These are phyloP conservation scores for Babesia ovata DNA, from an alignment of 169 alveolate species.

Conservation along the genomic window DNA sequence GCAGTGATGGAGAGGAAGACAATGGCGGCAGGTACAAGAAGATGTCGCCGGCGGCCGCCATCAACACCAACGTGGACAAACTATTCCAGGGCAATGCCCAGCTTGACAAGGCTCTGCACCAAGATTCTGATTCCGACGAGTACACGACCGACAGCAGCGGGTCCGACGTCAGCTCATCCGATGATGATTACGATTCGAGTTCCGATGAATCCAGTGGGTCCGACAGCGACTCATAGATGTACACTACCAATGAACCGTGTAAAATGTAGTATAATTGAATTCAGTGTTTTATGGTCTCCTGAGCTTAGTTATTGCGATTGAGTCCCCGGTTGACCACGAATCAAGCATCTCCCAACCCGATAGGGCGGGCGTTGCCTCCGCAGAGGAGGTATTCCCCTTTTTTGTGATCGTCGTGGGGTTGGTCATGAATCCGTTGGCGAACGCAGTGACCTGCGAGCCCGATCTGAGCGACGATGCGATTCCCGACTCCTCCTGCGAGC, in stretches of 20 bases:
- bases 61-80: slow-evolving; percentile 9
- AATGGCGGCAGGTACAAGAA: neutral
- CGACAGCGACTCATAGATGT: neutral
- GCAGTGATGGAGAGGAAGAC: neutral
- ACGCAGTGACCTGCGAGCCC: slow-evolving; percentile 9
- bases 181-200: neutral
- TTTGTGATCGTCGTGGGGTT: neutral
- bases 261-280: neutral
- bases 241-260: neutral
- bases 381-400: neutral
- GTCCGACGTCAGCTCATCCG: neutral
- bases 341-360: slow-evolving; percentile 30
- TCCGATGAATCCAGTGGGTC: slow-evolving; percentile 15
- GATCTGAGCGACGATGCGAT: slow-evolving; percentile 10
- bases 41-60: neutral
- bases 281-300: neutral
- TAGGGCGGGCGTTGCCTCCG: neutral
- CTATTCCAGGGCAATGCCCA: neutral
- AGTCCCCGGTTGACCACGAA: slow-evolving; percentile 14
- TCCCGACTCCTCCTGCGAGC: neutral
- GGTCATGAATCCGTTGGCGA: slow-evolving; percentile 13
- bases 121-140: neutral
- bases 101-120: neutral
- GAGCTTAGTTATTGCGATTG: slow-evolving; percentile 9
- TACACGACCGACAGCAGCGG: slow-evolving; percentile 3